Evolutionary conservation across 305 asterid species (phyloP), one percentile per base, ranked within the genome.

Genomic region (Solanum aculeatissimum): DNA sequence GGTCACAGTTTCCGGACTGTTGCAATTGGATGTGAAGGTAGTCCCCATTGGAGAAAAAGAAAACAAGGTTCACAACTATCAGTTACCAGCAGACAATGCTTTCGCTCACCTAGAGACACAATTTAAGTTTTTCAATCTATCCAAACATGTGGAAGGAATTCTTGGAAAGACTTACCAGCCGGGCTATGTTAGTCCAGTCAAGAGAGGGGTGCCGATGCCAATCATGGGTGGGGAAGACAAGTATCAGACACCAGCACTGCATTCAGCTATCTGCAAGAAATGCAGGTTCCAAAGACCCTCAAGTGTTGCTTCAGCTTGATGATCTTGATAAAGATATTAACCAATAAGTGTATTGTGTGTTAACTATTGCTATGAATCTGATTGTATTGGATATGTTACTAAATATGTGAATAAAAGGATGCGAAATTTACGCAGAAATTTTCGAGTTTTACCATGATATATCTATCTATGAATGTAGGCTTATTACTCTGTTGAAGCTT

Each of bases 191-290:
- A 91, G 93, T 40, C 91, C 94, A 2, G 95, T 87, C 18, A 94
- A 93, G 91, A 86, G 88, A 63, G 95, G 95, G 0, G 93, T 92
- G 49, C 86, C 93, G 2, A 93, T 94, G 95, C 94, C 95, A 32
- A 74, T 89, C 89, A 87, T 91, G 91, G 97, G 98, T 0, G 94
- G 96, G 2, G 98, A 93, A 83, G 94, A 90, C 38, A 92, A 91
- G 87, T 94, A 91, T 85, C 78, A 66, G 47, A 93, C 98, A 1
- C 83, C 92, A 15, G 92, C 97, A 4, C 91, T 91, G 0, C 87
- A 85, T 69, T 93, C 97, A 38, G 29, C 92, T 47, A 57, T 86
- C 21, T 94, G 96, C 92, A 92, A 88, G 27, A 57, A 83, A 16
- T 92, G 94, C 91, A 92, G 83, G 35, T 92, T 93, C 71, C 88